Percentiles rank a stretch among this genome's conserved stretches.
These are phyloP conservation scores for Fusarium metavorans DNA, from an alignment of 2,329 filamentous ascomycete genomes.

Conservation along the genomic window DNA sequence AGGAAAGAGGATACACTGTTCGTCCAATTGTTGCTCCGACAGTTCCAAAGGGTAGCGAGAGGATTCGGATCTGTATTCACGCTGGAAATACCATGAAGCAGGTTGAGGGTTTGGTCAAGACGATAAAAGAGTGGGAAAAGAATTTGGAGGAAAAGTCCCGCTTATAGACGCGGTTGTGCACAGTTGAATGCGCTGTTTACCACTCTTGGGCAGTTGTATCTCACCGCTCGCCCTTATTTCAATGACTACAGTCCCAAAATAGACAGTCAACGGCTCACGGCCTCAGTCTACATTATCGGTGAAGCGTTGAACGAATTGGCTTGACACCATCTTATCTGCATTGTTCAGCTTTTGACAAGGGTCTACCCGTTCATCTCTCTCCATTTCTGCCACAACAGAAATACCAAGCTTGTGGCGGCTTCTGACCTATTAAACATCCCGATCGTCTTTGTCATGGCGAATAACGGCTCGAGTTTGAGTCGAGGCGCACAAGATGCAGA, in stretches of 20 bases:
- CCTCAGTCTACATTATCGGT: not conserved
- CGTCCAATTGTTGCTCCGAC: constrained; percentile 77
- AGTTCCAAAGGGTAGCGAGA: constrained; percentile 71
- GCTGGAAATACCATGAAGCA: constrained; percentile 71
- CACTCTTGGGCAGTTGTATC: not conserved
- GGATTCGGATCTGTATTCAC: constrained; percentile 76
- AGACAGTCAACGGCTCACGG: not conserved
- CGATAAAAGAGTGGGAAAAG: constrained; percentile 60
- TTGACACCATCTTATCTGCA: not conserved
- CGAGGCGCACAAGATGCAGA: not conserved
- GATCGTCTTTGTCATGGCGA: not conserved
- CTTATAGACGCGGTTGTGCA: not conserved
- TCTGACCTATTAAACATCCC: not conserved
- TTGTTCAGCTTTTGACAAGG: constrained; percentile 1
- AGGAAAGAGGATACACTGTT: constrained; percentile 69
- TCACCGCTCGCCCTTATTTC: not conserved
- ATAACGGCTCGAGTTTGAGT: not conserved
- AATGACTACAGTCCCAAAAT: not conserved
- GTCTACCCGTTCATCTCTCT: not conserved
- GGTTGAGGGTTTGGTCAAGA: constrained; percentile 64
- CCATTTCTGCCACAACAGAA: not conserved
- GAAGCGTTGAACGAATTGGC: not conserved
- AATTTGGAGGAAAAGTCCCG: not conserved
- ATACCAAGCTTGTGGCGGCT: constrained; percentile 1
- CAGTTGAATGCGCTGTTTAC: not conserved